Conservation (phyloP, 164 flowering plant species). For the Taxillus chinensis region DNA sequence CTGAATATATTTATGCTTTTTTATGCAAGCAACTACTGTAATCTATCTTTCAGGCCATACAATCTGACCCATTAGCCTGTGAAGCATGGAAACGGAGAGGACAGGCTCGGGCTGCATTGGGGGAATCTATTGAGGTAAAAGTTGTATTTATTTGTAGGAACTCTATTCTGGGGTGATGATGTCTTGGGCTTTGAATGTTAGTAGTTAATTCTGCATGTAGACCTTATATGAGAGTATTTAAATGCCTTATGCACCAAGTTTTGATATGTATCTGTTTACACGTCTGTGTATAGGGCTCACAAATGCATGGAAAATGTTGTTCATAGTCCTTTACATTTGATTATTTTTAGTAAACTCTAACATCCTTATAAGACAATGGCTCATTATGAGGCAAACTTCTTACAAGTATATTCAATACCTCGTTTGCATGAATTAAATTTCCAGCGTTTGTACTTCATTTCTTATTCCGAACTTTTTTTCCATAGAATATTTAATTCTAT, state of each 20-base stretch:
- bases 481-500: conserved; percentile 5
- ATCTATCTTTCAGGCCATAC: conserved; percentile 49
- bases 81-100: conserved; percentile 99
- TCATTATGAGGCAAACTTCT: no score
- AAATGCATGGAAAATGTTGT: no score
- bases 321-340: no score
- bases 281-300: no score
- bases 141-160: neutral
- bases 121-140: conserved; percentile 70
- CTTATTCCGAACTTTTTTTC: neutral
- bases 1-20: neutral
- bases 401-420: neutral
- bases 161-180: no score
- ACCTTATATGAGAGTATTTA: no score
- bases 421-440: neutral
- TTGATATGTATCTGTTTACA: no score
- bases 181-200: no score
- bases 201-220: no score
- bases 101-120: conserved; percentile 95
- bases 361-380: no score
- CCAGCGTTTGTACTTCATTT: neutral
- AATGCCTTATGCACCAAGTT: no score
- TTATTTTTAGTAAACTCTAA: no score
- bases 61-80: conserved; percentile 72
- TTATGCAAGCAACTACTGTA: conserved; percentile 1